phyloP scores from a whole-genome alignment of 176 grass and related monocot genomes.

The Aegilops bicornis region DNA sequence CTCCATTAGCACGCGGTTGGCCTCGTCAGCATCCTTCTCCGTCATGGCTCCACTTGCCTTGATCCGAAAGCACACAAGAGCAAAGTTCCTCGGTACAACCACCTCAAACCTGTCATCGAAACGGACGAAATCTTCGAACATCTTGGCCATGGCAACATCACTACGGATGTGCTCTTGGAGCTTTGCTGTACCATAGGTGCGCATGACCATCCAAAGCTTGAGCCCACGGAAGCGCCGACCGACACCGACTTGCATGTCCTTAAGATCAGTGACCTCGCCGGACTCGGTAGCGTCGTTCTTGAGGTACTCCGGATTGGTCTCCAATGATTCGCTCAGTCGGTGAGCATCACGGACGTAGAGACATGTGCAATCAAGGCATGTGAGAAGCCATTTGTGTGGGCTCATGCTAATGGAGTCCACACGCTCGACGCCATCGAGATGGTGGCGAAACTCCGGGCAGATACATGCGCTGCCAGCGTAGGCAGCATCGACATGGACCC shows the following conservation, averaged over 20 bases:
- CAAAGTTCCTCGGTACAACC: neutral
- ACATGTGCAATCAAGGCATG: neutral
- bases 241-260: slow-evolving; percentile 6
- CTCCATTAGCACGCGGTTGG: neutral
- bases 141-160: neutral
- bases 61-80: neutral
- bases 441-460: neutral
- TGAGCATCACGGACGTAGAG: neutral
- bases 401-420: slow-evolving; percentile 5
- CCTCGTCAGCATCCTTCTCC: neutral
- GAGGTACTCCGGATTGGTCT: neutral
- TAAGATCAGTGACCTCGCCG: slow-evolving; percentile 1
- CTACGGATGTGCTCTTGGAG: slow-evolving; percentile 4
- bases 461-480: neutral
- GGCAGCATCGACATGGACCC: neutral
- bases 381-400: slow-evolving; percentile 11
- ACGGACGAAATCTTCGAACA: neutral
- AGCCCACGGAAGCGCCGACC: neutral
- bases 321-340: neutral
- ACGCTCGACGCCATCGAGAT: neutral
- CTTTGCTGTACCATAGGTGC: neutral
- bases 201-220: slow-evolving; percentile 10
- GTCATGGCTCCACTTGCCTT: neutral
- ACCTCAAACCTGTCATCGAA: neutral
- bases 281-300: neutral